Evolutionary conservation across 1,284 basidiomycete species (phyloP).

Genomic region (Fomitiporia mediterranea): DNA sequence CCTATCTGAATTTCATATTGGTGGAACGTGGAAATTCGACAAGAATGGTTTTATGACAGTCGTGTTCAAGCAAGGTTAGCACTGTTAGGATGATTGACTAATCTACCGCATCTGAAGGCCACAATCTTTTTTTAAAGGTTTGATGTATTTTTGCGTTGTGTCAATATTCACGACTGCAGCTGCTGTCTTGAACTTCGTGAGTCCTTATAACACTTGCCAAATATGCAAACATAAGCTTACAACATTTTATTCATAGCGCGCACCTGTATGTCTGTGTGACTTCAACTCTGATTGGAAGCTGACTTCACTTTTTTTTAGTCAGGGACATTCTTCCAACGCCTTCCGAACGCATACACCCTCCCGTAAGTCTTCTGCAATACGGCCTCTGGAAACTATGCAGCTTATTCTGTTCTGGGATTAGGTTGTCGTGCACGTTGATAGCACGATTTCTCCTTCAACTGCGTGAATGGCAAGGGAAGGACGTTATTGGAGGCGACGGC

Average conservation of each 20-base stretch:
- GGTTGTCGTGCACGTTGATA: not conserved
- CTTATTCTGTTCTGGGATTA: not conserved
- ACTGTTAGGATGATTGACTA: not conserved
- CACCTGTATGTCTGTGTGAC: not conserved
- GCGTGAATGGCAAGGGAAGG: not conserved
- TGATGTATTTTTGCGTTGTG: not conserved
- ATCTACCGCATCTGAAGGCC: not conserved
- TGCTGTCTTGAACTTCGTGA: not conserved
- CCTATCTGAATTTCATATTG: constrained; percentile 26
- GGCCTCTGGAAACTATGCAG: too few species aligned
- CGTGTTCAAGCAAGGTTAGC: constrained; percentile 31
- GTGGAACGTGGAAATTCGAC: constrained; percentile 23
- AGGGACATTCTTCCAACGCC: constrained; percentile 4
- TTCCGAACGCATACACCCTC: constrained; percentile 1
- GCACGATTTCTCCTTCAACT: constrained; percentile 4
- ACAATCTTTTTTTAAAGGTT: not conserved
- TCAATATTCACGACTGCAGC: not conserved
- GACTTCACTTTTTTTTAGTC: not conserved
- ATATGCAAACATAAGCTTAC: not conserved
- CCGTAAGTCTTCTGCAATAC: not conserved
- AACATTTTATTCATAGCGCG: not conserved
- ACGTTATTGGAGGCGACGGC: not conserved
- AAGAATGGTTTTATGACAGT: constrained; percentile 27
- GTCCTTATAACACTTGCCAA: not conserved
- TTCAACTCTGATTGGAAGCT: not conserved